Percentiles rank a stretch among this genome's conserved stretches.
These are phyloP conservation scores for Hemileccinum impolitum DNA, from an alignment of 768 basidiomycete species.

Conservation along the genomic window DNA sequence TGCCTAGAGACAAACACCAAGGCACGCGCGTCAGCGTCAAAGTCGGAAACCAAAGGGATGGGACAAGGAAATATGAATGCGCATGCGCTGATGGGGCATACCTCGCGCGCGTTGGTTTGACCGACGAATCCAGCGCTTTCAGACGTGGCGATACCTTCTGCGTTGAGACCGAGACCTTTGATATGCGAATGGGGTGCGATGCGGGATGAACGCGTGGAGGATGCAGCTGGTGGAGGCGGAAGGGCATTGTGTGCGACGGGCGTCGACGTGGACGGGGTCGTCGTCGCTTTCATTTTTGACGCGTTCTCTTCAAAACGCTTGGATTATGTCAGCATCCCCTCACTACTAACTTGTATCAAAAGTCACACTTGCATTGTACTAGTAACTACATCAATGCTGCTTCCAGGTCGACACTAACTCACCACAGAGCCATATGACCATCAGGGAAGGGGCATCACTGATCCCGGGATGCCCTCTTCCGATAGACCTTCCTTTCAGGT, in stretches of 20 bases:
- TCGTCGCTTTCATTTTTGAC: conserved; percentile 36
- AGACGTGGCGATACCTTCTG: conserved; percentile 73
- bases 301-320: neutral
- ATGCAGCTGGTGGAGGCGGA: conserved; percentile 60
- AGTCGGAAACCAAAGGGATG: neutral
- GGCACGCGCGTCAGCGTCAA: neutral
- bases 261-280: conserved; percentile 45
- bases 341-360: neutral
- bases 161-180: conserved; percentile 86
- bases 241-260: conserved; percentile 73
- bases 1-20: conserved; percentile 47
- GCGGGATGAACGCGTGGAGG: conserved; percentile 66
- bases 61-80: neutral
- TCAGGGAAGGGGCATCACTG: no score
- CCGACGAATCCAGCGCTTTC: conserved; percentile 89
- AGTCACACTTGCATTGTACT: no score
- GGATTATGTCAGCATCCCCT: conserved; percentile 8
- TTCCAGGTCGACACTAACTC: no score
- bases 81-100: conserved; percentile 28
- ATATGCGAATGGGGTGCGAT: conserved; percentile 95
- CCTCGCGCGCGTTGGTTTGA: conserved; percentile 88
- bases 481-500: no score
- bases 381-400: neutral
- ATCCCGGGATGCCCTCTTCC: no score
- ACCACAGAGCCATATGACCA: no score